Conservation (phyloP, 352 stramenopile genomes). For the Phytophthora capsici region DNA sequence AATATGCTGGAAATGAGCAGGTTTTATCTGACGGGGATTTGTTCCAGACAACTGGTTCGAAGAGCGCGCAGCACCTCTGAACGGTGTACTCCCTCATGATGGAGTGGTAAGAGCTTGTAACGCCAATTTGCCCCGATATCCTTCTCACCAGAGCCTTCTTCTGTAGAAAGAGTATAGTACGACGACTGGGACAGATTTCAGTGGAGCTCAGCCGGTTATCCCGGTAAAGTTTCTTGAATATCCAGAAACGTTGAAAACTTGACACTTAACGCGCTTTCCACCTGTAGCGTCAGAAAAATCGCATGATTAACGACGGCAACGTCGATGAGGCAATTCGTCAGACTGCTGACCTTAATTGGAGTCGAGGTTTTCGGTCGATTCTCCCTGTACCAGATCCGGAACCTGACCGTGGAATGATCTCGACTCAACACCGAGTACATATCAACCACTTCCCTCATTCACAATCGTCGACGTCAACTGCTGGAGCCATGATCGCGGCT, state of each 20-base stretch:
- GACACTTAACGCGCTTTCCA: neutral
- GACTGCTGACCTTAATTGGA: slow-evolving; percentile 40
- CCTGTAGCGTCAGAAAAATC: slow-evolving; percentile 42
- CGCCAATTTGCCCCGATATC: neutral
- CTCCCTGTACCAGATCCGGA: slow-evolving; percentile 61
- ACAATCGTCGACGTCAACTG: slow-evolving; percentile 16
- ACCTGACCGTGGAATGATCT: slow-evolving; percentile 65
- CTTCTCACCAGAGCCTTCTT: neutral
- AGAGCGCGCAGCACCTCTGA: slow-evolving; percentile 65
- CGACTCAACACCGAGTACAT: slow-evolving; percentile 67
- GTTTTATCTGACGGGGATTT: neutral
- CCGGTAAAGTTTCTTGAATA: slow-evolving; percentile 34
- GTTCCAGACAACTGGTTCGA: slow-evolving; percentile 86
- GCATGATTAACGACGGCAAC: slow-evolving; percentile 72
- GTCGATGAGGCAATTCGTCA: slow-evolving; percentile 63
- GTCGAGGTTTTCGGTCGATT: slow-evolving; percentile 58
- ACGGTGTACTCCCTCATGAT: slow-evolving; percentile 71
- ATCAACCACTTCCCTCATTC: slow-evolving; percentile 49
- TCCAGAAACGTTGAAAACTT: neutral
- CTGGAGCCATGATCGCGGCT: slow-evolving; percentile 41
- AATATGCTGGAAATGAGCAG: neutral
- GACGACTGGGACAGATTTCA: slow-evolving; percentile 59
- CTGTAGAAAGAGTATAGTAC: slow-evolving; percentile 72
- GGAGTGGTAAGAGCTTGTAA: slow-evolving; percentile 43
- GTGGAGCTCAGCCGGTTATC: slow-evolving; percentile 36